A percentile compares a stretch with the other conserved stretches of the same genome.
These are phyloP conservation scores for Cucurbita argyrosperma DNA, from an alignment of 306 rosid species.

Conservation along the genomic window DNA sequence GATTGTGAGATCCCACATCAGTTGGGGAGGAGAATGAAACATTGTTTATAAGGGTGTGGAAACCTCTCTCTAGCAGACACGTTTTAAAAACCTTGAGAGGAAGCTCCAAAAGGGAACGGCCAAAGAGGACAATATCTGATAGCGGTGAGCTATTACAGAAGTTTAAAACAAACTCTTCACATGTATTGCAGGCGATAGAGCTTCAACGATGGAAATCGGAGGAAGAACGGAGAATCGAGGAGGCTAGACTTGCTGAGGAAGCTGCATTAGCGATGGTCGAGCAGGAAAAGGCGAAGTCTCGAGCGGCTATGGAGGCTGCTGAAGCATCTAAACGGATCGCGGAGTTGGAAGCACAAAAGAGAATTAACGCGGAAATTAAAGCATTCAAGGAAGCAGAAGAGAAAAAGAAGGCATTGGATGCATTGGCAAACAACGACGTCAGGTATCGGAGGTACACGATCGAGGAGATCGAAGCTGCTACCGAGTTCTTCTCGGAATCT, in stretches of 20 bases:
- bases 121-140: too few species aligned
- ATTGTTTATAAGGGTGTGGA: too few species aligned
- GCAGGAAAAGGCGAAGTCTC: constrained; percentile 68
- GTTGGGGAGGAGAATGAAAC: too few species aligned
- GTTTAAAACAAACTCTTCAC: constrained; percentile 8
- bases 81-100: too few species aligned
- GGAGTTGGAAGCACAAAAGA: constrained; percentile 68
- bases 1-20: too few species aligned
- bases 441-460: constrained; percentile 71
- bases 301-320: constrained; percentile 80
- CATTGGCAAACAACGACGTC: constrained; percentile 30
- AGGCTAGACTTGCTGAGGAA: constrained; percentile 69
- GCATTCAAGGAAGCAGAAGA: constrained; percentile 61
- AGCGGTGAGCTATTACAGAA: background rate
- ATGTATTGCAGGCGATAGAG: constrained; percentile 48
- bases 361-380: constrained; percentile 65
- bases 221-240: constrained; percentile 63
- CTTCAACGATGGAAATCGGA: constrained; percentile 80
- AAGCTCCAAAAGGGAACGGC: too few species aligned
- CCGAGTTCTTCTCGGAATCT: constrained; percentile 41
- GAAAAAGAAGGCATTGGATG: constrained; percentile 43
- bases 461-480: constrained; percentile 79
- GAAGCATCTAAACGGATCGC: constrained; percentile 76
- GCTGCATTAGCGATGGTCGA: constrained; percentile 60
- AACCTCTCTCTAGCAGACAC: too few species aligned